Evolutionary conservation across 75 land plant species (phyloP), one percentile per base, ranked within the genome.

Genomic region (Gnetum montanum): DNA sequence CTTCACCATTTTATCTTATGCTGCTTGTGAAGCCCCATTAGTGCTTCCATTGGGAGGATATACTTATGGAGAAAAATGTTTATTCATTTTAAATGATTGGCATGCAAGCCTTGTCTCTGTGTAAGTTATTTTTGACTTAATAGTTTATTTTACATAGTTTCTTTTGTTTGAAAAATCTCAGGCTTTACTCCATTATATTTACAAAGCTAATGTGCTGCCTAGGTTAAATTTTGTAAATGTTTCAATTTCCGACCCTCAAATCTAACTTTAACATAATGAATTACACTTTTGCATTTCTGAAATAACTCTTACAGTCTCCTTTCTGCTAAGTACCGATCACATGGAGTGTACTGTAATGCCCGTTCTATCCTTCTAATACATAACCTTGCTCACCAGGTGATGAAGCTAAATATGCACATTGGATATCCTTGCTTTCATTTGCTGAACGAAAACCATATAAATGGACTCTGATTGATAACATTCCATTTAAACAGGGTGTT

Each of bases 21-120:
- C 98, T 7, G 98, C 90, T 37, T 93, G 98, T 77, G 98, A 93
- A 69, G 98, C 98, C 51, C 98, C 98, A 1, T 65, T 93, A 31
- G 90, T 89, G 50, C 78, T 93, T 53, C 82, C 93, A 35, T 55
- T 89, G 31, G 96, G 96, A 51, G 98, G 96, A 3, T 89, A 57
- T 60, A 82, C 77, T 0, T 93, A 89, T 71, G 98, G 98, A 8
- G 90, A 93, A 36, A 89, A 82, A 34, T 85, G 90, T 38, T 22
- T 93, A 35, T 88, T 93, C 46, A 63, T 89, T 62, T 95, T 75
- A 15, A 93, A 93, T 72, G 98, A 93, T 43, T 93, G 98, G 98
- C 98, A 93, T 74, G 96, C 98, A 29, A 61, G 84, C 24, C 90
- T 93, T 41, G 96, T 93, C 4, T 90, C 98, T 6, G 75, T 93